These are phyloP conservation scores for Xylariaceae sp. DNA, from an alignment of 2,329 filamentous ascomycete genomes.

Conservation along the genomic window DNA sequence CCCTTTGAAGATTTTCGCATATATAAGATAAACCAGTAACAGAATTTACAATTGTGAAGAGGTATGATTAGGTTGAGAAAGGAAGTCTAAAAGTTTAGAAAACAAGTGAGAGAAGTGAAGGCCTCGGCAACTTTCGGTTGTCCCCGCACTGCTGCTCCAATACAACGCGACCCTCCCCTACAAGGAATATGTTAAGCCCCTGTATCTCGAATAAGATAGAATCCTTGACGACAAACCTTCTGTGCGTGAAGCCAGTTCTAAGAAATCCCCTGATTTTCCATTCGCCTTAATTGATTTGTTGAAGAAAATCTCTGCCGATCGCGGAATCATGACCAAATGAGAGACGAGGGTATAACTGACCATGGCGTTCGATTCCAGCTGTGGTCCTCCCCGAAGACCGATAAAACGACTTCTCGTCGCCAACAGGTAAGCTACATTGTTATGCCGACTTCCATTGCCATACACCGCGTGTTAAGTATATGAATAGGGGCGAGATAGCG, in stretches of 20 bases:
- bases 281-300: no score
- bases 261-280: no score
- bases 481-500: constrained; percentile 24
- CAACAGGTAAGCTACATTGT: constrained; percentile 15
- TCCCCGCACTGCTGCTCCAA: constrained; percentile 6
- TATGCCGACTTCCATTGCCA: not conserved
- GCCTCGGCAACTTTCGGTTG: constrained; percentile 11
- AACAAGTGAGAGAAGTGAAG: not conserved
- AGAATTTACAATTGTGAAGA: no score
- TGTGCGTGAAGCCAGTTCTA: no score
- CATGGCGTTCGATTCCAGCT: not conserved
- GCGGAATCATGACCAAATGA: not conserved
- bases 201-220: no score
- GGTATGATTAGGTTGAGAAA: no score
- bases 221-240: no score
- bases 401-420: constrained; percentile 26
- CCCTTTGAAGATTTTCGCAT: no score
- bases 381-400: constrained; percentile 10
- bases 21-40: no score
- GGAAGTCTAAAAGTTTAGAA: not conserved
- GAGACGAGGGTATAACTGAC: not conserved
- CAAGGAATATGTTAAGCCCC: no score
- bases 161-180: no score
- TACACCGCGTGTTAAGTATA: not conserved
- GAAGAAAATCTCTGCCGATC: not conserved